Conservation (phyloP, 345 rosid genomes). For the Brassica incana region DNA sequence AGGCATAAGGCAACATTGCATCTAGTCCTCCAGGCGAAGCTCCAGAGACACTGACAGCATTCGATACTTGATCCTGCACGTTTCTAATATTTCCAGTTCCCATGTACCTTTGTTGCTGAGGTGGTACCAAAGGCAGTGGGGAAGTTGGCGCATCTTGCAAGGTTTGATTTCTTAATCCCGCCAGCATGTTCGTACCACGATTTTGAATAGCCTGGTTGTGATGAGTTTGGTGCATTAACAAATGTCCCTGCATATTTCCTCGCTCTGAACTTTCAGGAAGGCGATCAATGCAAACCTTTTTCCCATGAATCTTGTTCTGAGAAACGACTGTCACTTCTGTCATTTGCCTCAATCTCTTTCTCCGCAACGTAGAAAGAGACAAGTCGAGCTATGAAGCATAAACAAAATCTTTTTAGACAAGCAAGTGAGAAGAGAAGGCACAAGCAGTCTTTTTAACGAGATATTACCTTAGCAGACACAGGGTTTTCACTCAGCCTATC, state of each 20-base stretch:
- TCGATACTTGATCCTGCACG: conserved; percentile 65
- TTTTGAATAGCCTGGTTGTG: conserved; percentile 63
- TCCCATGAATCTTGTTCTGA: conserved; percentile 65
- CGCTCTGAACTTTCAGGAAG: conserved; percentile 66
- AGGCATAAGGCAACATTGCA: conserved; percentile 55
- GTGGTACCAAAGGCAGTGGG: conserved; percentile 50
- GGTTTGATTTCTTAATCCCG: conserved; percentile 56
- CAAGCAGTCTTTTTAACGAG: conserved; percentile 1
- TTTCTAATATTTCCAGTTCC: conserved; percentile 57
- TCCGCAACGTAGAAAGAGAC: conserved; percentile 56
- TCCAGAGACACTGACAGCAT: conserved; percentile 51
- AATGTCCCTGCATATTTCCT: conserved; percentile 52
- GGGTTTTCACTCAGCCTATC: conserved; percentile 67
- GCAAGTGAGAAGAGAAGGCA: conserved; percentile 27
- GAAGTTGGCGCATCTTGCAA: conserved; percentile 57
- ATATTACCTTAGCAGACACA: conserved; percentile 59
- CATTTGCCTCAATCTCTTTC: conserved; percentile 72
- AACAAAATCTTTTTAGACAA: conserved; percentile 26
- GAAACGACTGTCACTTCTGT: conserved; percentile 63
- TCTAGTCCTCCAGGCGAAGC: conserved; percentile 70
- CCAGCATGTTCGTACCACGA: conserved; percentile 50
- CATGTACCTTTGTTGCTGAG: conserved; percentile 58
- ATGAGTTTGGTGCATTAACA: conserved; percentile 56
- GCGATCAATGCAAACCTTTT: conserved; percentile 72
- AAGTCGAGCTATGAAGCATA: conserved; percentile 67